A percentile compares a stretch with the other conserved stretches of the same genome.
phyloP scores from a whole-genome alignment of 768 basidiomycete genomes.

The Albatrellus ellisii region DNA sequence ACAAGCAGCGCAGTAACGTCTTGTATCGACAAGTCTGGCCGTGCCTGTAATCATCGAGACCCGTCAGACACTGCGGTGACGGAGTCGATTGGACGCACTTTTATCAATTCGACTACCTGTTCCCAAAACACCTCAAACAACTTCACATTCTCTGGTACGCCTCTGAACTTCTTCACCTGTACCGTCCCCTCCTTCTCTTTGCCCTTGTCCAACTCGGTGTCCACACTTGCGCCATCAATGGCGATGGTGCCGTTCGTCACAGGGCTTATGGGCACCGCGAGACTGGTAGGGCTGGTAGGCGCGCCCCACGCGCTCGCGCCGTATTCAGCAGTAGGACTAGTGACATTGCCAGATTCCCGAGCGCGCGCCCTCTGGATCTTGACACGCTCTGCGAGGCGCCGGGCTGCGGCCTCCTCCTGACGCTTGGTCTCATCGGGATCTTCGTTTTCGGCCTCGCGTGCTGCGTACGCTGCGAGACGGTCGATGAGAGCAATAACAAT shows the following conservation, averaged over 20 bases:
- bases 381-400: conserved; percentile 78
- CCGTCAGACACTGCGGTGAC: not conserved
- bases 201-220: conserved; percentile 30
- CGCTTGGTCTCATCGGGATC: conserved; percentile 88
- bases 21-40: conserved; percentile 94
- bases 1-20: conserved; percentile 95
- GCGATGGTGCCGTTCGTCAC: not conserved
- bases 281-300: conserved; percentile 17
- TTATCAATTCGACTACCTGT: conserved; percentile 95
- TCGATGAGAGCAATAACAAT: conserved; percentile 98
- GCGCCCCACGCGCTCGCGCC: conserved; percentile 13
- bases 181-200: conserved; percentile 40
- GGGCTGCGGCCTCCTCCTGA: conserved; percentile 89
- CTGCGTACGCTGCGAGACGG: conserved; percentile 89
- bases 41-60: conserved; percentile 42
- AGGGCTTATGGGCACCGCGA: conserved; percentile 7
- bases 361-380: conserved; percentile 54
- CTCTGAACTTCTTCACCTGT: conserved; percentile 74
- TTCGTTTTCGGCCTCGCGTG: conserved; percentile 93
- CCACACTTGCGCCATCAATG: conserved; percentile 9
- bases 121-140: conserved; percentile 99
- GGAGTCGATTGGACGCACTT: conserved; percentile 36
- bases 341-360: conserved; percentile 29
- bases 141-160: conserved; percentile 89
- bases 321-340: conserved; percentile 12